These are phyloP conservation scores for Boletellus deceptivus DNA, from an alignment of 1,284 basidiomycete genomes.

Conservation along the genomic window DNA sequence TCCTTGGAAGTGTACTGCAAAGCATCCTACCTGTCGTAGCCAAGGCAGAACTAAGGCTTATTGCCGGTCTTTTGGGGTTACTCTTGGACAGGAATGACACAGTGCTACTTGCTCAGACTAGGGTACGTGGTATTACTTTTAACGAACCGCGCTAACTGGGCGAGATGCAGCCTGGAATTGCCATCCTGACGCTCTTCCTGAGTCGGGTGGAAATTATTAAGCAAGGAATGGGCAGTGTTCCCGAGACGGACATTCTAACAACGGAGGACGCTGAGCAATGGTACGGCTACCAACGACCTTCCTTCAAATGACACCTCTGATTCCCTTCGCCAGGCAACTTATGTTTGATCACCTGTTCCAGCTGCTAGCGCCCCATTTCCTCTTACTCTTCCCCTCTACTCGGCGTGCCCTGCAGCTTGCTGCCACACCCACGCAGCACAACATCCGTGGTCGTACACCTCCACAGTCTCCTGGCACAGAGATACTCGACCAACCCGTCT, in stretches of 20 bases:
- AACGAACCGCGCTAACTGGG: conserved; percentile 1
- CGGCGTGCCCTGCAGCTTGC: conserved; percentile 55
- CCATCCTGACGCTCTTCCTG: conserved; percentile 88
- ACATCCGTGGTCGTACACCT: conserved; percentile 22
- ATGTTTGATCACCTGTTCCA: conserved; percentile 86
- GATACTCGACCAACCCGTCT: conserved; percentile 85
- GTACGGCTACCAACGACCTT: conserved; percentile 37
- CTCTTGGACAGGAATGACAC: conserved; percentile 83
- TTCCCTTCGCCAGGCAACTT: conserved; percentile 55
- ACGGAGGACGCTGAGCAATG: conserved; percentile 83
- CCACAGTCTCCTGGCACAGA: conserved; percentile 69
- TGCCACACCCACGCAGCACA: conserved; percentile 37
- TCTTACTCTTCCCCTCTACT: conserved; percentile 87
- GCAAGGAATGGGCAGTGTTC: conserved; percentile 56
- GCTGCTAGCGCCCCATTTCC: conserved; percentile 71
- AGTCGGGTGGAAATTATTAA: conserved; percentile 91
- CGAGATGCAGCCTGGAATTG: conserved; percentile 78
- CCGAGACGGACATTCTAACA: conserved; percentile 58
- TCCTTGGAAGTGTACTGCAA: conserved; percentile 84
- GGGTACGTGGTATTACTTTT: conserved; percentile 48
- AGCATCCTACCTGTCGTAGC: conserved; percentile 83
- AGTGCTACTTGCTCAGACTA: conserved; percentile 67
- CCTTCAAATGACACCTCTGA: background rate
- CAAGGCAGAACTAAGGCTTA: conserved; percentile 75
- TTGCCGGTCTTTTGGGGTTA: conserved; percentile 85